Evolutionary conservation across 768 basidiomycete genomes (phyloP).

Genomic region (Lentinula detonsa): DNA sequence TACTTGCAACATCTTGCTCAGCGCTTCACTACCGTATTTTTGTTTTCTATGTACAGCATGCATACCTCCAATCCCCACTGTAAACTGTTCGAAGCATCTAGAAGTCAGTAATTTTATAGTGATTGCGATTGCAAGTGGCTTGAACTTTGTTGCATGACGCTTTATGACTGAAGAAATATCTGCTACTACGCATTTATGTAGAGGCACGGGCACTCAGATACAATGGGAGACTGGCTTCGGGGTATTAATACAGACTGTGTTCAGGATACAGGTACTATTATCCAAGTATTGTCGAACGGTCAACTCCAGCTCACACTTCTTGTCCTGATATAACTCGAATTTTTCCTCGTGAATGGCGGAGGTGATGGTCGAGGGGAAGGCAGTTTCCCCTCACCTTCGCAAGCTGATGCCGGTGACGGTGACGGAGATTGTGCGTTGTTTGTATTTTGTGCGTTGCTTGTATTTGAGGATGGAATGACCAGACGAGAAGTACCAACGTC

Average conservation of each 20-base stretch:
- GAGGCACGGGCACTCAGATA: no score
- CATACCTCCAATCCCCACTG: neutral
- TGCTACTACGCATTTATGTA: no score
- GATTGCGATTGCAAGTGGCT: no score
- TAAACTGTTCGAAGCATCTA: no score
- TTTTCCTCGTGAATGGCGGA: slow-evolving; percentile 6
- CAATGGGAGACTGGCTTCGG: no score
- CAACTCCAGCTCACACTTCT: slow-evolving; percentile 11
- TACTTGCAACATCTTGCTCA: no score
- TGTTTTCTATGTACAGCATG: neutral
- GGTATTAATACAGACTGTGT: neutral
- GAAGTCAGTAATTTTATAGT: no score
- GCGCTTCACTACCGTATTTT: neutral
- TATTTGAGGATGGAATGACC: neutral
- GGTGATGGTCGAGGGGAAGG: slow-evolving; percentile 11
- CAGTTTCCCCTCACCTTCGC: slow-evolving; percentile 5
- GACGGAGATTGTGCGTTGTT: no score
- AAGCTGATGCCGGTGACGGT: neutral
- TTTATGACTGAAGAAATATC: no score
- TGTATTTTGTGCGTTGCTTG: neutral
- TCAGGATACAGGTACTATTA: neutral
- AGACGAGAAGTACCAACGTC: slow-evolving; percentile 8
- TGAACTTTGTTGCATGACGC: no score
- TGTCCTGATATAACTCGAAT: slow-evolving; percentile 11
- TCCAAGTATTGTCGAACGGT: neutral